A percentile compares a stretch with the other conserved stretches of the same genome.
phyloP scores from a whole-genome alignment of 2,329 filamentous ascomycete genomes.

The Cordyceps farinosa region DNA sequence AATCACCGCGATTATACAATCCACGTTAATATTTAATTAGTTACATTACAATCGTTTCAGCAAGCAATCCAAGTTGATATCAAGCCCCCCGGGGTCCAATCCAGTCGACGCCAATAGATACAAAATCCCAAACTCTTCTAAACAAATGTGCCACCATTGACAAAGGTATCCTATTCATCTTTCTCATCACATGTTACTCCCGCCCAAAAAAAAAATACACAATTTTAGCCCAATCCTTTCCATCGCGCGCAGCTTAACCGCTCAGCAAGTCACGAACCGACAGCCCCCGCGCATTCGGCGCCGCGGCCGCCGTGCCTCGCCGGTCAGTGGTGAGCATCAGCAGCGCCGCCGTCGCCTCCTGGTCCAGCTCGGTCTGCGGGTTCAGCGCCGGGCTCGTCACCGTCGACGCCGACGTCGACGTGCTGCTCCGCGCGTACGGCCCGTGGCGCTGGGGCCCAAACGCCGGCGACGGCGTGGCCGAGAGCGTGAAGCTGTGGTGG shows the following conservation, averaged over 20 bases:
- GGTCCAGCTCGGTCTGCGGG: conserved; percentile 58
- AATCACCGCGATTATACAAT: not conserved
- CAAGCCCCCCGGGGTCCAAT: not conserved
- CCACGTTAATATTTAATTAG: not conserved
- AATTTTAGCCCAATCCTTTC: not conserved
- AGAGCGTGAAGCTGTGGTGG: conserved; percentile 48
- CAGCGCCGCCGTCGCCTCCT: conserved; percentile 80
- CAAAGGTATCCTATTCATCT: conserved; percentile 4
- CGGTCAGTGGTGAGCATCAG: conserved; percentile 84
- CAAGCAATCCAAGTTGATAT: conserved; percentile 6
- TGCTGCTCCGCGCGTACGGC: conserved; percentile 38
- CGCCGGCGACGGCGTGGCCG: conserved; percentile 52
- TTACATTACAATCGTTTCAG: not conserved
- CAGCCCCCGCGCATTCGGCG: conserved; percentile 41
- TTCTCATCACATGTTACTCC: not conserved
- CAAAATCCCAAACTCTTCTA: not conserved
- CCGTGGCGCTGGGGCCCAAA: conserved; percentile 48
- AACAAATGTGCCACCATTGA: not conserved
- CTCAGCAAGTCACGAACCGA: conserved; percentile 54
- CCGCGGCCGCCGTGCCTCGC: conserved; percentile 43
- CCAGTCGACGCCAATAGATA: conserved; percentile 1
- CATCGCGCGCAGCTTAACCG: conserved; percentile 34
- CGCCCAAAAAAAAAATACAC: not conserved
- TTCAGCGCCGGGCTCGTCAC: conserved; percentile 56
- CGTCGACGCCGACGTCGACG: conserved; percentile 46